Percentiles rank a stretch among this genome's conserved stretches.
Evolutionary conservation across 768 basidiomycete species (phyloP).

Genomic region (Suillus subaureus): DNA sequence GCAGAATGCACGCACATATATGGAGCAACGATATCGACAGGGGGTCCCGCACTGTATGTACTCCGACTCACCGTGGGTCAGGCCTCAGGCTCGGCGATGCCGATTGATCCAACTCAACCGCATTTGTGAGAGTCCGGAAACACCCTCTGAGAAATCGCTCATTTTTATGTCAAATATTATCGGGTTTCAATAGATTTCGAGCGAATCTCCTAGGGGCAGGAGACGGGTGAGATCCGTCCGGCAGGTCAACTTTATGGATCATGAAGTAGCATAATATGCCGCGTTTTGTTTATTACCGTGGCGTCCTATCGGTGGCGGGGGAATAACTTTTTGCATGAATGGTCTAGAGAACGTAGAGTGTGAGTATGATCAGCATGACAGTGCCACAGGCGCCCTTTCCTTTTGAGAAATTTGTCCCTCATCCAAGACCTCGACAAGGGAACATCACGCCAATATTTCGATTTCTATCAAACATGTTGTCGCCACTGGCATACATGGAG

Average conservation of each 20-base stretch:
- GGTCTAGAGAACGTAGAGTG: neutral
- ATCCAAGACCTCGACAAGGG: neutral
- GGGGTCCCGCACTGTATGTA: neutral
- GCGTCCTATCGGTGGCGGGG: neutral
- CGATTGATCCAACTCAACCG: neutral
- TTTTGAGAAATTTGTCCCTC: neutral
- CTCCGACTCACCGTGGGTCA: neutral
- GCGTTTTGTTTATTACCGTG: neutral
- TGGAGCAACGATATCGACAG: neutral
- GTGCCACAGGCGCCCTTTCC: neutral
- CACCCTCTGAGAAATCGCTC: neutral
- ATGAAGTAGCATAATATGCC: neutral
- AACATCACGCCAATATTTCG: neutral
- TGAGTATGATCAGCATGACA: neutral
- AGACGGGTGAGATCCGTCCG: slow-evolving; percentile 2
- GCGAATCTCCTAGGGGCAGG: neutral
- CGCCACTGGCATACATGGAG: neutral
- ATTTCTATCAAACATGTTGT: neutral
- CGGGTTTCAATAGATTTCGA: neutral
- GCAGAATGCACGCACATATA: neutral
- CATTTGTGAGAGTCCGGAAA: neutral
- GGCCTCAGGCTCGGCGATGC: neutral
- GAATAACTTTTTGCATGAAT: neutral
- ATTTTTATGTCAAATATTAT: neutral
- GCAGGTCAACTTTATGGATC: neutral